Evolutionary conservation across 2,329 filamentous ascomycete species (phyloP).

Genomic region (Penicillium rolfsii): DNA sequence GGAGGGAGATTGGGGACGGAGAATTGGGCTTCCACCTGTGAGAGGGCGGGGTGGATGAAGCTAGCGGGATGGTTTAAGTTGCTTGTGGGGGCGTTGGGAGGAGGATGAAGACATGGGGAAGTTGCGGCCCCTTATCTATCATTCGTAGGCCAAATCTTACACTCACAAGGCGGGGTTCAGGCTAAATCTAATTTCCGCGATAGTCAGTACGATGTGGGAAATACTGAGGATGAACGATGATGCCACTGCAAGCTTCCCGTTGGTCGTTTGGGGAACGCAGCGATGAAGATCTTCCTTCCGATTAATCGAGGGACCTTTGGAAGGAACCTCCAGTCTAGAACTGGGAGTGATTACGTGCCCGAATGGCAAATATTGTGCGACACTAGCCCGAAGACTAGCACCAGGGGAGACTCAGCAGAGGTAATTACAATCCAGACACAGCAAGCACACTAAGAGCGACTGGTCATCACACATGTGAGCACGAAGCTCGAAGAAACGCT

Average conservation of each 20-base stretch:
- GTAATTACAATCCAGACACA: background rate
- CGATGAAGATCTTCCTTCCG: background rate
- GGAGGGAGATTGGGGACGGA: conserved; percentile 16
- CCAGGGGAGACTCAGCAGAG: background rate
- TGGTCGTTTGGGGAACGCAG: background rate
- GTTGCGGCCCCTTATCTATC: background rate
- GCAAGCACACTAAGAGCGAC: background rate
- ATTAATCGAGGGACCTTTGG: background rate
- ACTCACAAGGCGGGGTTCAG: background rate
- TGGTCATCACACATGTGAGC: background rate
- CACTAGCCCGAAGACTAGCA: background rate
- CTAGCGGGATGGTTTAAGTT: background rate
- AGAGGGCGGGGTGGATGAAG: background rate
- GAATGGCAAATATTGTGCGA: background rate
- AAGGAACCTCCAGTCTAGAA: too few species aligned
- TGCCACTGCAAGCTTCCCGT: background rate
- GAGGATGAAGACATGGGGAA: background rate
- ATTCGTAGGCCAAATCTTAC: background rate
- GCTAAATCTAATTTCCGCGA: background rate
- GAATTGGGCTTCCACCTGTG: conserved; percentile 33
- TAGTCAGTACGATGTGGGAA: background rate
- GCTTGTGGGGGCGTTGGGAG: background rate
- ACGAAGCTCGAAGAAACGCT: background rate
- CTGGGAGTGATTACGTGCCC: too few species aligned
- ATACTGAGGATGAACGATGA: background rate